Percentiles rank a stretch among this genome's conserved stretches.
These are phyloP conservation scores for Dactylellina sp. DNA, from an alignment of 2,329 filamentous ascomycete species.

Conservation along the genomic window DNA sequence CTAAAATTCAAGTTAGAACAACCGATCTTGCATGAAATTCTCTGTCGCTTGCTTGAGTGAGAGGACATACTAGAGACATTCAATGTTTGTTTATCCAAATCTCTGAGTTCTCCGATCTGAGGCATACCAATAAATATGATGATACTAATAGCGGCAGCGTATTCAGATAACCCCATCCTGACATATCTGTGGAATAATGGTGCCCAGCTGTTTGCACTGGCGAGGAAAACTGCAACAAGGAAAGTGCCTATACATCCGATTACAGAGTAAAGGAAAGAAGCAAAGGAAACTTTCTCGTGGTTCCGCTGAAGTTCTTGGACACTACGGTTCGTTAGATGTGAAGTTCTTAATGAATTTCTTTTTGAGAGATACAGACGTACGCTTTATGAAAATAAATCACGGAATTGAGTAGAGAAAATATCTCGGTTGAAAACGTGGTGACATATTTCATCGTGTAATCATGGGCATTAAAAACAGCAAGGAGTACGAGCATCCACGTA, in stretches of 20 bases:
- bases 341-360: background rate
- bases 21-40: too few species aligned
- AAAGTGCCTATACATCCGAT: slow-evolving; percentile 75
- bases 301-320: slow-evolving; percentile 73
- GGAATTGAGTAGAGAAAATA: slow-evolving; percentile 75
- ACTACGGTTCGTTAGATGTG: slow-evolving; percentile 27
- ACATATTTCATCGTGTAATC: slow-evolving; percentile 79
- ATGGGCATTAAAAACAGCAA: slow-evolving; percentile 75
- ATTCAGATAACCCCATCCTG: slow-evolving; percentile 72
- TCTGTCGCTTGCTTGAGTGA: background rate
- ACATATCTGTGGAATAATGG: slow-evolving; percentile 73
- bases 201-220: slow-evolving; percentile 72
- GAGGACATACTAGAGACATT: slow-evolving; percentile 65
- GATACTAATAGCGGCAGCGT: slow-evolving; percentile 75
- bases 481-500: slow-evolving; percentile 74
- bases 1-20: slow-evolving; percentile 17
- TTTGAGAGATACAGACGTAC: slow-evolving; percentile 53
- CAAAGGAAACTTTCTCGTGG: slow-evolving; percentile 70
- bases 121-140: slow-evolving; percentile 75
- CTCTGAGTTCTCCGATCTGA: slow-evolving; percentile 71
- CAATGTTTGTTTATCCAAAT: slow-evolving; percentile 71
- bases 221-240: slow-evolving; percentile 72
- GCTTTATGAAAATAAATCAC: slow-evolving; percentile 78
- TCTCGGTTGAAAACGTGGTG: slow-evolving; percentile 75
- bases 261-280: slow-evolving; percentile 74